Conservation (phyloP, 2,329 filamentous ascomycete species). For the Rachicladosporium sp. region DNA sequence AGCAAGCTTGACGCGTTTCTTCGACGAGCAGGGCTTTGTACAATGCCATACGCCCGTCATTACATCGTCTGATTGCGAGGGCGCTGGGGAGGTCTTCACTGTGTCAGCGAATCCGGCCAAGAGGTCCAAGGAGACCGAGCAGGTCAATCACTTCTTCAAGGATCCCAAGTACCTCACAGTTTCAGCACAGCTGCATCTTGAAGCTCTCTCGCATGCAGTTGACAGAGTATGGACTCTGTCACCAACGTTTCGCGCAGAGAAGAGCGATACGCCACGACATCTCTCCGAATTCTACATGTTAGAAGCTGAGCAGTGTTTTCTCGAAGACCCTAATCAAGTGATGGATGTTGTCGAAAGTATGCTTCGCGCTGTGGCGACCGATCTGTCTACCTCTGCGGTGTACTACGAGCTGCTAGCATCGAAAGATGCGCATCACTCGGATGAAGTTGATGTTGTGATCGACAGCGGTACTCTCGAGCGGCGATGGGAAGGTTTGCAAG, state of each 20-base stretch:
- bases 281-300: constrained; percentile 99
- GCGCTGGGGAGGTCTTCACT: constrained; percentile 85
- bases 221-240: constrained; percentile 89
- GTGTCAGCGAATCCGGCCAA: constrained; percentile 31
- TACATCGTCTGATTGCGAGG: constrained; percentile 94
- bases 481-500: constrained; percentile 59
- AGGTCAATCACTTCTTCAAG: constrained; percentile 57
- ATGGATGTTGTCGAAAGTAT: constrained; percentile 71
- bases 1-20: constrained; percentile 61
- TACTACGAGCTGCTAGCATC: constrained; percentile 41
- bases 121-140: constrained; percentile 16
- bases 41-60: constrained; percentile 89
- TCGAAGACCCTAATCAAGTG: constrained; percentile 54
- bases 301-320: constrained; percentile 78
- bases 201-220: constrained; percentile 77
- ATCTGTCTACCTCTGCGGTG: constrained; percentile 38
- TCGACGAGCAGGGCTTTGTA: constrained; percentile 56
- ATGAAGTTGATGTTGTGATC: constrained; percentile 23
- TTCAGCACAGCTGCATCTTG: constrained; percentile 85
- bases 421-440: constrained; percentile 2
- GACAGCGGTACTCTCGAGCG: constrained; percentile 43
- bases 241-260: constrained; percentile 86
- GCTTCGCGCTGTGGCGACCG: constrained; percentile 46
- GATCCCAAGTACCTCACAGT: constrained; percentile 90
- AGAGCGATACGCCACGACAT: constrained; percentile 84